These are phyloP conservation scores for Aspergillus pseudoglaucus DNA, from an alignment of 2,329 filamentous ascomycete species.

Conservation along the genomic window DNA sequence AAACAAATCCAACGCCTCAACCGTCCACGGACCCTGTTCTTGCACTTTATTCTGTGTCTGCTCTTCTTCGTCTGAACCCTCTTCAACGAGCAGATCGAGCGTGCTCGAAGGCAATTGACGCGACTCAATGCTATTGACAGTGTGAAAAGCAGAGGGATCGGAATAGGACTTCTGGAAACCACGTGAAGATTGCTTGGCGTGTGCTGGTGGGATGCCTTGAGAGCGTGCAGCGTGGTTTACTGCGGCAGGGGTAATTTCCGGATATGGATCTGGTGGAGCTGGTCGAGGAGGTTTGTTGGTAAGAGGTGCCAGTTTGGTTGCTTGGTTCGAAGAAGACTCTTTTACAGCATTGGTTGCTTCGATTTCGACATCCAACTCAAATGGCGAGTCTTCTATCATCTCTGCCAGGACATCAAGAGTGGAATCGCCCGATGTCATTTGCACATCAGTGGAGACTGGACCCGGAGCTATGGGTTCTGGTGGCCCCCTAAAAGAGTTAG, in stretches of 20 bases:
- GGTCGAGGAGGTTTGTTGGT: not conserved
- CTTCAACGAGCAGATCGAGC: conserved; percentile 10
- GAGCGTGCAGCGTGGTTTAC: not conserved
- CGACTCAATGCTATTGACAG: conserved; percentile 8
- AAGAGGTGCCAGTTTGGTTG: not conserved
- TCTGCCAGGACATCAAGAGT: conserved; percentile 2
- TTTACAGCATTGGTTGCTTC: not conserved
- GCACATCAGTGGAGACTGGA: not conserved
- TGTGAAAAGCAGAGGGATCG: conserved; percentile 25
- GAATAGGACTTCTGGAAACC: conserved; percentile 29
- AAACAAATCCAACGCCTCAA: conserved; percentile 37
- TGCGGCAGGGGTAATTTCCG: not conserved
- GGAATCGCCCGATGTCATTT: not conserved
- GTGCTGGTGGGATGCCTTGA: not conserved
- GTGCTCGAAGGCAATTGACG: conserved; percentile 13
- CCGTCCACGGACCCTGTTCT: conserved; percentile 37
- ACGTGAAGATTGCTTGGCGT: conserved; percentile 5
- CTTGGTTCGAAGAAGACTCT: not conserved
- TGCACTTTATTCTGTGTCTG: conserved; percentile 1
- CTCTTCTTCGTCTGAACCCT: conserved; percentile 1
- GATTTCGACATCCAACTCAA: not conserved
- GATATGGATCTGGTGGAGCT: not conserved
- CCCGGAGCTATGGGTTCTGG: not conserved
- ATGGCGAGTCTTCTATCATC: not conserved
- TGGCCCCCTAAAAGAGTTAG: not conserved